Evolutionary conservation across 257 asterid genomes (phyloP).

Genomic region (Salvia hispanica): DNA sequence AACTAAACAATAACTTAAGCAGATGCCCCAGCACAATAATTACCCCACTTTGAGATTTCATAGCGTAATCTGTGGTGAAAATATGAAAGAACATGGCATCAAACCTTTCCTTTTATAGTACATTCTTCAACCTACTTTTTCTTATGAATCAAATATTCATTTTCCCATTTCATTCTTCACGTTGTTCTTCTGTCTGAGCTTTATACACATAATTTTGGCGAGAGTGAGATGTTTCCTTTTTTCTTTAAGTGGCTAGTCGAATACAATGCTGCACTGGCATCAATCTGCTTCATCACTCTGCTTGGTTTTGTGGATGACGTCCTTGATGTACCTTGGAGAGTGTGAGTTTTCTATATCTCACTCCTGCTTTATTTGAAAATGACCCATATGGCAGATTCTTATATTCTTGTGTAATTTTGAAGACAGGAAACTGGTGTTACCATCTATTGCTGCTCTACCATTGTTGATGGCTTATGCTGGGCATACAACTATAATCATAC

Average conservation of each 20-base stretch:
- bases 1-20: neutral
- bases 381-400: neutral
- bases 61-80: too few species aligned
- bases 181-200: neutral
- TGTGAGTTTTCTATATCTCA: conserved; percentile 55
- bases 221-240: neutral
- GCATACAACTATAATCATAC: conserved; percentile 80
- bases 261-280: conserved; percentile 97
- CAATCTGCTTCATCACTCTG: conserved; percentile 88
- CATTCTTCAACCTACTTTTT: conserved; percentile 5
- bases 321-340: conserved; percentile 99
- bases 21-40: too few species aligned
- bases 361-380: neutral
- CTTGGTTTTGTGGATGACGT: conserved; percentile 98
- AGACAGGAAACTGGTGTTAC: conserved; percentile 76
- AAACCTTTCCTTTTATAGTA: too few species aligned
- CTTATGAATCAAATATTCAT: neutral
- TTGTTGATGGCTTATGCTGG: conserved; percentile 97
- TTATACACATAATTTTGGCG: neutral
- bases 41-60: too few species aligned
- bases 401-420: conserved; percentile 36
- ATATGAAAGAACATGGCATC: too few species aligned
- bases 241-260: conserved; percentile 85
- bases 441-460: conserved; percentile 92
- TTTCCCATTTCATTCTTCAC: conserved; percentile 20